phyloP scores from a whole-genome alignment of 345 rosid species.

The Aegle marmelos region DNA sequence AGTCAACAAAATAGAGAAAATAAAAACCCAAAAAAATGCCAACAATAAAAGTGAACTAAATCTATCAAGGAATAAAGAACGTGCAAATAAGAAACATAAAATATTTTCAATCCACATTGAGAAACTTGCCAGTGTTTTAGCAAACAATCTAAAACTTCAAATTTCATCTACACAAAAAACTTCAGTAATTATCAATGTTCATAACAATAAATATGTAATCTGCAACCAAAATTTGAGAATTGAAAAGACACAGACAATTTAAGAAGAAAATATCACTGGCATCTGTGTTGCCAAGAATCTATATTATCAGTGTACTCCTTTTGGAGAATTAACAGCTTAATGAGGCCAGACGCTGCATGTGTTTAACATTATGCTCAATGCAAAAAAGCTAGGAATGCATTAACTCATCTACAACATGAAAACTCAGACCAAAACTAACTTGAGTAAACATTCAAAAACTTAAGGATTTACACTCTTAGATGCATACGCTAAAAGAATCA shows the following conservation, averaged over 20 bases:
- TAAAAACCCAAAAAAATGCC: background rate
- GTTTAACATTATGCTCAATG: background rate
- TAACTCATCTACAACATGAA: background rate
- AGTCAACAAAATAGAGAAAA: background rate
- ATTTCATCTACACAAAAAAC: background rate
- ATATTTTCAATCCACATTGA: background rate
- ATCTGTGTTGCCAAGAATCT: background rate
- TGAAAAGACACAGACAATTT: background rate
- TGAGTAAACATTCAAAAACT: background rate
- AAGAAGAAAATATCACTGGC: background rate
- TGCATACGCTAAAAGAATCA: background rate
- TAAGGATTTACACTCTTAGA: background rate
- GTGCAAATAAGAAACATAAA: background rate
- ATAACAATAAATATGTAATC: background rate
- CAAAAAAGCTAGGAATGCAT: background rate
- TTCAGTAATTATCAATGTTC: background rate
- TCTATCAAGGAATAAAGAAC: background rate
- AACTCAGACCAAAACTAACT: conserved; percentile 1
- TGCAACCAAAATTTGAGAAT: background rate
- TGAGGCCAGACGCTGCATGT: background rate
- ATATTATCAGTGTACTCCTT: background rate
- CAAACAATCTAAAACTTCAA: background rate
- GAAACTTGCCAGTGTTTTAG: background rate
- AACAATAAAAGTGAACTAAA: background rate
- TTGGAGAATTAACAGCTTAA: background rate